phyloP scores from a whole-genome alignment of 805 yeast species.

The Cyberlindnera galapagoensis region DNA sequence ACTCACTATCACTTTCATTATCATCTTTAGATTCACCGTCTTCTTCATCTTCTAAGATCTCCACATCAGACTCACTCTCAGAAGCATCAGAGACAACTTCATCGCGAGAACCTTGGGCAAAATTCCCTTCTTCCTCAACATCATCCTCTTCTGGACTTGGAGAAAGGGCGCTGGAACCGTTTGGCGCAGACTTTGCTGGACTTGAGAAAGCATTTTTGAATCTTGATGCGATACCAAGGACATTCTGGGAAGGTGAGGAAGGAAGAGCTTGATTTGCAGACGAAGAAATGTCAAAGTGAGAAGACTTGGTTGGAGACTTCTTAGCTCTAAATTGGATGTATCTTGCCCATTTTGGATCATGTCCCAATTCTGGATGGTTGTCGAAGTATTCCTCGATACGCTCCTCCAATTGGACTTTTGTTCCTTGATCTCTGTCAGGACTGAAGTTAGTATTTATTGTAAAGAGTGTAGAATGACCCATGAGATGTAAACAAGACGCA shows the following conservation, averaged over 20 bases:
- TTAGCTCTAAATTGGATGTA: constrained; percentile 23
- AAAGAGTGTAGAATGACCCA: too few species aligned
- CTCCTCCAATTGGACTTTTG: constrained; percentile 25
- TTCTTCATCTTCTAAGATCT: constrained; percentile 8
- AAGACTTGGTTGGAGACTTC: constrained; percentile 22
- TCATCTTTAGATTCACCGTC: constrained; percentile 8
- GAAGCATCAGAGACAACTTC: constrained; percentile 11
- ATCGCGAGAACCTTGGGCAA: too few species aligned
- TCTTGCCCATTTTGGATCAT: constrained; percentile 18
- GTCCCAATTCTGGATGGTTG: constrained; percentile 26
- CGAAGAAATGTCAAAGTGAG: constrained; percentile 6
- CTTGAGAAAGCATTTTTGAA: constrained; percentile 20
- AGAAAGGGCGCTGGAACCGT: neutral
- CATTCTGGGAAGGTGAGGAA: constrained; percentile 18
- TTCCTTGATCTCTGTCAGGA: constrained; percentile 22
- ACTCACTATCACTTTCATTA: constrained; percentile 9
- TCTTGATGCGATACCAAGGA: constrained; percentile 15
- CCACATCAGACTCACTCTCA: constrained; percentile 10
- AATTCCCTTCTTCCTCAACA: constrained; percentile 3
- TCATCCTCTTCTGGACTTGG: neutral
- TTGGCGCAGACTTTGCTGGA: constrained; percentile 14
- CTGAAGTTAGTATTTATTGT: constrained; percentile 5
- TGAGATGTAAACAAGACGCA: constrained; percentile 1
- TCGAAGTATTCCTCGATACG: constrained; percentile 24
- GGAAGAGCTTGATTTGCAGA: constrained; percentile 10